Conservation (phyloP, 2,329 filamentous ascomycete genomes). For the Verticillium isaacii region DNA sequence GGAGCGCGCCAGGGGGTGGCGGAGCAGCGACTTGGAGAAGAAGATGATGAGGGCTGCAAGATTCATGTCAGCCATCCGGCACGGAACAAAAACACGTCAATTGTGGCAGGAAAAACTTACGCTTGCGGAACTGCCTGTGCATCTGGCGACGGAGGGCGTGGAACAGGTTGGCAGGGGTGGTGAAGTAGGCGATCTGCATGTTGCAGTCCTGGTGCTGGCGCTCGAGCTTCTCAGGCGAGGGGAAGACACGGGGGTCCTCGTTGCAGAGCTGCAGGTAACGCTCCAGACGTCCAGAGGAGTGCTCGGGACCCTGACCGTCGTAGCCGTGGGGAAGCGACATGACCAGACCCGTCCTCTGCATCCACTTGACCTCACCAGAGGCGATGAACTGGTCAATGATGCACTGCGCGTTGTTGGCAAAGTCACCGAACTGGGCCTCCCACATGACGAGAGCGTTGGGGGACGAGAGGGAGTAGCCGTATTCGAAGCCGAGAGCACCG, state of each 20-base stretch:
- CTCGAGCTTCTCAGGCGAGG: conserved; percentile 79
- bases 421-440: conserved; percentile 99
- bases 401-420: conserved; percentile 98
- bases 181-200: conserved; percentile 98
- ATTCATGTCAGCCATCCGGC: conserved; percentile 16
- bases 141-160: conserved; percentile 95
- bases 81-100: conserved; percentile 1
- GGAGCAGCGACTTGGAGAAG: conserved; percentile 96
- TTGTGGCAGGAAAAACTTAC: conserved; percentile 49
- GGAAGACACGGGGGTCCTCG: conserved; percentile 93
- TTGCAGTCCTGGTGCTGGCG: conserved; percentile 99
- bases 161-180: conserved; percentile 93
- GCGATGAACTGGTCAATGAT: conserved; percentile 99
- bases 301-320: conserved; percentile 96
- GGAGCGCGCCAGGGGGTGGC: conserved; percentile 88
- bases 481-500: conserved; percentile 87
- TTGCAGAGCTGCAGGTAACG: conserved; percentile 96
- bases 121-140: conserved; percentile 98
- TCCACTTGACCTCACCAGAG: conserved; percentile 97
- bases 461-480: conserved; percentile 95
- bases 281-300: conserved; percentile 96
- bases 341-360: conserved; percentile 93
- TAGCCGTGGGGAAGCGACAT: conserved; percentile 97
- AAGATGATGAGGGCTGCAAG: conserved; percentile 80
- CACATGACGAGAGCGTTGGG: conserved; percentile 98